phyloP scores from a whole-genome alignment of 2,329 filamentous ascomycete species.

The Penicillium sp. region DNA sequence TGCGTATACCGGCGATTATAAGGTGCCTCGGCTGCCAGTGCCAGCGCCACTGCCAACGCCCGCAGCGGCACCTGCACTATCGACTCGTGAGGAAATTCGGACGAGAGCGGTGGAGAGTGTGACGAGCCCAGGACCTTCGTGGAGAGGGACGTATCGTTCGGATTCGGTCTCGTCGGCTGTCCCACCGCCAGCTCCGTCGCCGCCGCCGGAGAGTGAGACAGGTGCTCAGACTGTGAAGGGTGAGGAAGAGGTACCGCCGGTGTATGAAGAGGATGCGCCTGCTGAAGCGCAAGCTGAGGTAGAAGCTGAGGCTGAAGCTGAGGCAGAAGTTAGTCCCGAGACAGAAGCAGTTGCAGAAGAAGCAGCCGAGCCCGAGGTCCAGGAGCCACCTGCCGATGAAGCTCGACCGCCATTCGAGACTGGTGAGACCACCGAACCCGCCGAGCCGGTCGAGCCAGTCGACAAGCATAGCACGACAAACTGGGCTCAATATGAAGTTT shows the following conservation, averaged over 20 bases:
- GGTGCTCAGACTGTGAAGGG: neutral
- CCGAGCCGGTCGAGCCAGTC: neutral
- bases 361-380: slow-evolving; percentile 1
- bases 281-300: slow-evolving; percentile 1
- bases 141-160: slow-evolving; percentile 26
- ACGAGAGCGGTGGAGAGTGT: slow-evolving; percentile 19
- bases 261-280: neutral
- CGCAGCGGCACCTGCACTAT: neutral
- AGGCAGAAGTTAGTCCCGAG: slow-evolving; percentile 1
- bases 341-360: slow-evolving; percentile 7
- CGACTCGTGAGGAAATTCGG: slow-evolving; percentile 24
- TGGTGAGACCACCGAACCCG: neutral
- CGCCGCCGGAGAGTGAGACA: slow-evolving; percentile 26
- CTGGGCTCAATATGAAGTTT: slow-evolving; percentile 2
- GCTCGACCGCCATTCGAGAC: neutral
- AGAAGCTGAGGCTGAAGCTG: neutral
- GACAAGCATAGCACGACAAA: neutral
- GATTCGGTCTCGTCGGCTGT: slow-evolving; percentile 32
- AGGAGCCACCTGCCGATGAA: slow-evolving; percentile 1
- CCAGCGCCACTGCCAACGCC: neutral
- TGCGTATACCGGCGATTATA: slow-evolving; percentile 55
- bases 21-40: slow-evolving; percentile 36
- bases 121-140: slow-evolving; percentile 14
- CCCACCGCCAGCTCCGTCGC: slow-evolving; percentile 39
- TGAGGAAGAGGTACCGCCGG: neutral